Conservation (phyloP, 371 early-diverging fungal genomes). For the Antonospora locustae region DNA sequence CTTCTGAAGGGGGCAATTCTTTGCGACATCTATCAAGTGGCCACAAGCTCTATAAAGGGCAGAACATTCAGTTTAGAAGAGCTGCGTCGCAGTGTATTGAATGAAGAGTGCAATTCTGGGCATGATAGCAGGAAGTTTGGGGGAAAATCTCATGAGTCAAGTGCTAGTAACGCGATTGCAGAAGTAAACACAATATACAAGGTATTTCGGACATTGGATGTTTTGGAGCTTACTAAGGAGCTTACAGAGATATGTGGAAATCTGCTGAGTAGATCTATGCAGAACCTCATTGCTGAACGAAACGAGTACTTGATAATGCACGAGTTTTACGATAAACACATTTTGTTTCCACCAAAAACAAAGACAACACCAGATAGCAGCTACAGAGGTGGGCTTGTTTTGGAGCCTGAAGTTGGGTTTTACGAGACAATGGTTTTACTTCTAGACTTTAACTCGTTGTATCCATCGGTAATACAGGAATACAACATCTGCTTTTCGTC, state of each 20-base stretch:
- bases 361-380: slow-evolving; percentile 70
- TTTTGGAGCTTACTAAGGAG: slow-evolving; percentile 45
- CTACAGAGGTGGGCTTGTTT: slow-evolving; percentile 88
- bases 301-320: slow-evolving; percentile 91
- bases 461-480: slow-evolving; percentile 98
- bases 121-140: background rate
- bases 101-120: slow-evolving; percentile 2
- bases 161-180: background rate
- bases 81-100: slow-evolving; percentile 5
- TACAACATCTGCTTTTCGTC: slow-evolving; percentile 98
- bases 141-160: background rate
- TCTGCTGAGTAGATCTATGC: slow-evolving; percentile 58
- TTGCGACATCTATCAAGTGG: slow-evolving; percentile 42
- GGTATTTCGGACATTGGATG: slow-evolving; percentile 35
- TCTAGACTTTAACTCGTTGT: slow-evolving; percentile 97
- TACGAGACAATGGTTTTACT: slow-evolving; percentile 85
- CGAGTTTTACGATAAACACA: slow-evolving; percentile 62
- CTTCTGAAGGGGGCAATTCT: slow-evolving; percentile 16
- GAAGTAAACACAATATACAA: slow-evolving; percentile 15
- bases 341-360: slow-evolving; percentile 57
- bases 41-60: slow-evolving; percentile 31
- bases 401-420: slow-evolving; percentile 88
- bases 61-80: slow-evolving; percentile 43
- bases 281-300: slow-evolving; percentile 85
- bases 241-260: slow-evolving; percentile 51